phyloP scores from a whole-genome alignment of 345 rosid species.

The Syzygium aqueum region DNA sequence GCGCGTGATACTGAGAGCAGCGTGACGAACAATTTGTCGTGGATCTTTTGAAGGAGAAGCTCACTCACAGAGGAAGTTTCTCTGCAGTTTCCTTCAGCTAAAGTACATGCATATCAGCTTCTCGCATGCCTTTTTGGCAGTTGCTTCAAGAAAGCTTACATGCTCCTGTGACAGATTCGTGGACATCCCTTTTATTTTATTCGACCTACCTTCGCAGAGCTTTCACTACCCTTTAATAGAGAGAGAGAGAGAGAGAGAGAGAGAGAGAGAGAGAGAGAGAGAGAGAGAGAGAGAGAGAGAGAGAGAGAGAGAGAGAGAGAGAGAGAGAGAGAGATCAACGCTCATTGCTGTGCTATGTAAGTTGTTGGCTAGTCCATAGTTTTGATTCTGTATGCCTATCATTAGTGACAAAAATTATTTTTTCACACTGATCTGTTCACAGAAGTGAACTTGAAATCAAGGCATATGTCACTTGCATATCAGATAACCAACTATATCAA shows the following conservation, averaged over 20 bases:
- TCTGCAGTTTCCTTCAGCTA: constrained; percentile 14
- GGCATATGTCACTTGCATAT: background rate
- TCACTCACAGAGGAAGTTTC: background rate
- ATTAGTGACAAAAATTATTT: background rate
- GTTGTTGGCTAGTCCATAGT: background rate
- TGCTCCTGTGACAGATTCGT: background rate
- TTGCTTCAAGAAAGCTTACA: background rate
- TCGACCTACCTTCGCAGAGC: background rate
- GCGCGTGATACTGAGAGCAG: background rate
- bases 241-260: background rate
- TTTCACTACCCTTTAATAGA: background rate
- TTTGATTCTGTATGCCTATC: background rate
- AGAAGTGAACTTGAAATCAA: background rate
- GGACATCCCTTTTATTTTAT: background rate
- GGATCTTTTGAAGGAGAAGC: background rate
- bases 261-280: background rate
- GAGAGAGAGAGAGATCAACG: background rate
- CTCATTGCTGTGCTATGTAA: background rate
- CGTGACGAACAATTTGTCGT: background rate
- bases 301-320: background rate
- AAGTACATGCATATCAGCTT: background rate
- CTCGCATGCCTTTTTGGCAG: background rate
- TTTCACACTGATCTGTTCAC: background rate
- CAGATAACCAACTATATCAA: background rate
- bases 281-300: too few relatives aligned